These are phyloP conservation scores for Pachysandra terminalis DNA, from an alignment of 164 flowering plant genomes.

Conservation along the genomic window DNA sequence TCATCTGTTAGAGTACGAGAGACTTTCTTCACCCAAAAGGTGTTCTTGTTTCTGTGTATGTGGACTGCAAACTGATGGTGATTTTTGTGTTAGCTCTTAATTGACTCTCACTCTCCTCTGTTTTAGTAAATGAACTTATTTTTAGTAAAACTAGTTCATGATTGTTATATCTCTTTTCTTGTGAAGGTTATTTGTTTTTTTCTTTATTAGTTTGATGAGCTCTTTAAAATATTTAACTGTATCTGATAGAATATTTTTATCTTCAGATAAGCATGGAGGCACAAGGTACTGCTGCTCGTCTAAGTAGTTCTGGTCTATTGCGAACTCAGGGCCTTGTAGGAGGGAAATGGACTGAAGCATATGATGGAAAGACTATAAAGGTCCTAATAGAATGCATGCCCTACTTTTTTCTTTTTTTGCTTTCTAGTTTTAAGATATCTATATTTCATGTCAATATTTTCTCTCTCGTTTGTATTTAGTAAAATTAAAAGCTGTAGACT, in stretches of 20 bases:
- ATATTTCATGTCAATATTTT: background rate
- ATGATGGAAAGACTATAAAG: conserved; percentile 72
- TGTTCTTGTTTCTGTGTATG: no score
- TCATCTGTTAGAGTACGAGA: background rate
- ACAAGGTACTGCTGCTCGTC: conserved; percentile 32
- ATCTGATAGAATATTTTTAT: conserved; percentile 13
- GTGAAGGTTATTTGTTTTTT: no score
- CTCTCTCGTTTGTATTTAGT: background rate
- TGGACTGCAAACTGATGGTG: background rate
- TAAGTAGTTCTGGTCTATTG: conserved; percentile 51
- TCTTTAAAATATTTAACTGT: background rate
- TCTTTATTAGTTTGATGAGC: no score
- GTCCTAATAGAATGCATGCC: conserved; percentile 39
- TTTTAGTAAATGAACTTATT: background rate
- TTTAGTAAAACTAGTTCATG: background rate
- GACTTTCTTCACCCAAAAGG: background rate
- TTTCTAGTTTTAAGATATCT: background rate
- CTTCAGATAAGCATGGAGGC: conserved; percentile 60
- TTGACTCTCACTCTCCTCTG: background rate
- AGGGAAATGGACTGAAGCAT: conserved; percentile 84
- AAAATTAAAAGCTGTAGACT: no score
- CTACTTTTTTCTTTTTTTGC: no score
- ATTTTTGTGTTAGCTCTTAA: background rate
- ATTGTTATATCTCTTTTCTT: background rate
- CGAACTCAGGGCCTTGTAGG: conserved; percentile 76